Percentiles rank a stretch among this genome's conserved stretches.
These are phyloP conservation scores for Candida sanyiensis DNA, from an alignment of 805 yeast species.

Conservation along the genomic window DNA sequence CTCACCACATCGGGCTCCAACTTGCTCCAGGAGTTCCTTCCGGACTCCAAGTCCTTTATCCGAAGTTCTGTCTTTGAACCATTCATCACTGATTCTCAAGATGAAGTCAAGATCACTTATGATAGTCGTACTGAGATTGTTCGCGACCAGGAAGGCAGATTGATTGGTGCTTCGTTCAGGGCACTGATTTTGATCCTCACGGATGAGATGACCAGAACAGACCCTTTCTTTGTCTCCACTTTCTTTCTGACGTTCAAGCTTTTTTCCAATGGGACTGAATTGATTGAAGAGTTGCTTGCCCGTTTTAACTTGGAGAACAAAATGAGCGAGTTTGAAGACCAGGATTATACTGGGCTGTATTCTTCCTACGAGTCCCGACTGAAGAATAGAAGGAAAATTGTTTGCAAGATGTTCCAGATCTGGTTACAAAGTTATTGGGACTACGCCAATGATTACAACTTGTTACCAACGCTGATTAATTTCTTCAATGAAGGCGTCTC, in stretches of 20 bases:
- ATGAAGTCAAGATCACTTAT: slow-evolving; percentile 12
- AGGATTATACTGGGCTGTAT: slow-evolving; percentile 31
- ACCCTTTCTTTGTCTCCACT: slow-evolving; percentile 61
- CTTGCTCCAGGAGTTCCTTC: slow-evolving; percentile 29
- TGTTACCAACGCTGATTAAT: slow-evolving; percentile 65
- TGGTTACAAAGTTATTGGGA: slow-evolving; percentile 95
- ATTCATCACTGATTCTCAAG: slow-evolving; percentile 26
- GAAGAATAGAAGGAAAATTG: slow-evolving; percentile 56
- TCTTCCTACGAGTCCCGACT: slow-evolving; percentile 35
- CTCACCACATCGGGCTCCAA: slow-evolving; percentile 28
- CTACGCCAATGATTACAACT: slow-evolving; percentile 48
- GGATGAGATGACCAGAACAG: slow-evolving; percentile 58
- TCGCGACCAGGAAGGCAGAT: slow-evolving; percentile 43
- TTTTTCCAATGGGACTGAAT: slow-evolving; percentile 60
- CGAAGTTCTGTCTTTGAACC: slow-evolving; percentile 34
- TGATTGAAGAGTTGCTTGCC: slow-evolving; percentile 60
- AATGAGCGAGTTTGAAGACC: slow-evolving; percentile 27
- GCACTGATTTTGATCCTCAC: slow-evolving; percentile 62
- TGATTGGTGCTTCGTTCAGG: slow-evolving; percentile 67
- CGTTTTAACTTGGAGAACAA: slow-evolving; percentile 52
- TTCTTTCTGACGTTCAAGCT: slow-evolving; percentile 73
- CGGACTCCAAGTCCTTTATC: slow-evolving; percentile 31
- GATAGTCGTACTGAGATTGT: slow-evolving; percentile 40
- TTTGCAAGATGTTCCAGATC: slow-evolving; percentile 61
- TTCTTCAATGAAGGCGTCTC: slow-evolving; percentile 76